Evolutionary conservation across 768 basidiomycete genomes (phyloP).

Genomic region (Suillus decipiens): DNA sequence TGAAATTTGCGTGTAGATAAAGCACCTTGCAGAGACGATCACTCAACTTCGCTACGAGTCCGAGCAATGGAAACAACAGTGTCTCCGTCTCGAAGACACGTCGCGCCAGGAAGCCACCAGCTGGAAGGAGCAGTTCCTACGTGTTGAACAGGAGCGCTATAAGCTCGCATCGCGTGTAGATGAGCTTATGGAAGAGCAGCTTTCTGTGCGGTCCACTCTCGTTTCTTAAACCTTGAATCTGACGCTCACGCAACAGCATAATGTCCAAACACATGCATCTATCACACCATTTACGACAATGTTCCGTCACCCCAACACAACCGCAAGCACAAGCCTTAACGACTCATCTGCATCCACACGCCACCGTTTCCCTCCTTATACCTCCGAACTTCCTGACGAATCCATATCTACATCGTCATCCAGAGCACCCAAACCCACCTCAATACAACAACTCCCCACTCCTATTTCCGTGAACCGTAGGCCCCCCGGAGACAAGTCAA

Average conservation of each 20-base stretch:
- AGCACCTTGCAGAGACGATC: slow-evolving; percentile 62
- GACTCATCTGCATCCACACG: slow-evolving; percentile 34
- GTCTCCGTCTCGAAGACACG: slow-evolving; percentile 46
- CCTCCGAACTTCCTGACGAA: slow-evolving; percentile 27
- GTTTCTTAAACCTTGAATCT: background rate
- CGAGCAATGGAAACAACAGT: slow-evolving; percentile 73
- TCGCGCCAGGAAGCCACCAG: slow-evolving; percentile 54
- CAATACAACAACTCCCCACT: slow-evolving; percentile 28
- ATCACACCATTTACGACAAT: slow-evolving; percentile 38
- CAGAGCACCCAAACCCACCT: slow-evolving; percentile 27
- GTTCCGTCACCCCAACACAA: slow-evolving; percentile 19
- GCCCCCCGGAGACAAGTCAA: slow-evolving; percentile 15
- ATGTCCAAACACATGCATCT: slow-evolving; percentile 18
- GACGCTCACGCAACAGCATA: slow-evolving; percentile 11
- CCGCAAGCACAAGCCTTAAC: slow-evolving; percentile 8
- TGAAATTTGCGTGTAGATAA: slow-evolving; percentile 39
- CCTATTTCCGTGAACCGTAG: slow-evolving; percentile 32
- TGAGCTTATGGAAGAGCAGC: slow-evolving; percentile 54
- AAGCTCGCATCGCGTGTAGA: slow-evolving; percentile 57
- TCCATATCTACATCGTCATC: slow-evolving; percentile 34
- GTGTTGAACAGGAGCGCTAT: slow-evolving; percentile 70
- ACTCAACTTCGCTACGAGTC: slow-evolving; percentile 63
- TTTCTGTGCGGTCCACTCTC: slow-evolving; percentile 39
- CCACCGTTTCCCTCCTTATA: slow-evolving; percentile 19
- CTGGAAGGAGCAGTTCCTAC: slow-evolving; percentile 81